phyloP scores from a whole-genome alignment of 495 filamentous ascomycete genomes.

The Sporormia fimetaria region DNA sequence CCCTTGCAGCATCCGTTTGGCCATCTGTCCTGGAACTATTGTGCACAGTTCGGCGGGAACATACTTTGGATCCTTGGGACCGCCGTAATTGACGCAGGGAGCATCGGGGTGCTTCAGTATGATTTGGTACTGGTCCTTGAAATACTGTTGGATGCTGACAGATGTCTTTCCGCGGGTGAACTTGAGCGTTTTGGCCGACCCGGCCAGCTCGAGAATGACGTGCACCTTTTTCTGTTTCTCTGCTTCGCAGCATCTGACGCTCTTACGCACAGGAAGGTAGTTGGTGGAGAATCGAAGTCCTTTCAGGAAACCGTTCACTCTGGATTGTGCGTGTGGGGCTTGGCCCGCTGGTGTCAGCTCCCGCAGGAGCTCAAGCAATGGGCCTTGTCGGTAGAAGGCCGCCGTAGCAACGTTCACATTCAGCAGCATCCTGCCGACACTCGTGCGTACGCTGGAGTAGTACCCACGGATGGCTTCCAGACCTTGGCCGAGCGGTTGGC shows the following conservation, averaged over 20 bases:
- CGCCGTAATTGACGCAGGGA: conserved; percentile 65
- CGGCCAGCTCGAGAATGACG: conserved; percentile 6
- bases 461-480: conserved; percentile 39
- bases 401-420: conserved; percentile 40
- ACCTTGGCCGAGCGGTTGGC: conserved; percentile 29
- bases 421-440: conserved; percentile 34
- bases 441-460: conserved; percentile 38
- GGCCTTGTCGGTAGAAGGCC: conserved; percentile 34
- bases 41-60: conserved; percentile 54
- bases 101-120: conserved; percentile 30
- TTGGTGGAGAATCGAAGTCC: conserved; percentile 22
- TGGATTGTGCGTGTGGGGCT: not conserved
- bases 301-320: conserved; percentile 19
- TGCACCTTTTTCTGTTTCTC: conserved; percentile 17
- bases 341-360: conserved; percentile 12
- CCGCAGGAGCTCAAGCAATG: conserved; percentile 25
- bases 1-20: conserved; percentile 42
- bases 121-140: conserved; percentile 28
- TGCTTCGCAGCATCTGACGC: conserved; percentile 8
- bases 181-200: conserved; percentile 3
- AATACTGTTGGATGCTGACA: conserved; percentile 26
- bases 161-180: conserved; percentile 7
- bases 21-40: conserved; percentile 55
- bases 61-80: conserved; percentile 45
- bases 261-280: conserved; percentile 20